Conservation (phyloP, 2,329 filamentous ascomycete genomes). For the Chrysoporthe cubensis region DNA sequence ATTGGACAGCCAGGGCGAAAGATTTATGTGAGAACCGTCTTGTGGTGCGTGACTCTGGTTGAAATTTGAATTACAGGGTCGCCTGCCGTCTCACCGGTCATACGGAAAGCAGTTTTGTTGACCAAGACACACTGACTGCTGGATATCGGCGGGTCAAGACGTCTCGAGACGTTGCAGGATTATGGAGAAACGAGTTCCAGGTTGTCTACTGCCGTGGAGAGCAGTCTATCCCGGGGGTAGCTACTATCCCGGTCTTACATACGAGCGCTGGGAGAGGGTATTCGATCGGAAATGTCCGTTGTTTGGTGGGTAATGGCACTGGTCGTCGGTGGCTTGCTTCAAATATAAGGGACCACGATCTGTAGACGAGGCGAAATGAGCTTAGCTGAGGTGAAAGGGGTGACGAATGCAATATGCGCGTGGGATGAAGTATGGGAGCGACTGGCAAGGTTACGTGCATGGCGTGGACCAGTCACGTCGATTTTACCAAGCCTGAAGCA, state of each 20-base stretch:
- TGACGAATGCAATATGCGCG: constrained; percentile 25
- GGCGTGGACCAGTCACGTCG: constrained; percentile 45
- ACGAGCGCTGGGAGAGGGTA: constrained; percentile 4
- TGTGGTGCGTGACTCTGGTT: constrained; percentile 21
- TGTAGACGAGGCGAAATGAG: constrained; percentile 34
- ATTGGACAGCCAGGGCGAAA: constrained; percentile 35
- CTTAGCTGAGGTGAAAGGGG: constrained; percentile 35
- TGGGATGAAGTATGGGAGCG: constrained; percentile 33
- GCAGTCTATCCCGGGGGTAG: constrained; percentile 1
- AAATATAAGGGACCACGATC: constrained; percentile 26
- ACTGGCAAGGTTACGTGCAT: constrained; percentile 39
- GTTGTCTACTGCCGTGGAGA: neutral
- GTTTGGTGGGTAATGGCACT: constrained; percentile 31
- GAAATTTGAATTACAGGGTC: constrained; percentile 21
- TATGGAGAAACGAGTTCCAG: neutral
- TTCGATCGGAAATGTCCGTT: constrained; percentile 14
- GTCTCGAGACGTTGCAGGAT: neutral
- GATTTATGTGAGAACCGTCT: constrained; percentile 25
- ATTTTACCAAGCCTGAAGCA: constrained; percentile 40
- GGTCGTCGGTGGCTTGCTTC: constrained; percentile 23
- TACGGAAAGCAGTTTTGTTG: constrained; percentile 20
- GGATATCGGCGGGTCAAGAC: constrained; percentile 1
- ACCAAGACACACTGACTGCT: constrained; percentile 16
- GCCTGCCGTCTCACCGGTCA: constrained; percentile 25
- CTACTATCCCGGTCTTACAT: constrained; percentile 16